Evolutionary conservation across 768 basidiomycete species (phyloP).

Genomic region (Podaxis sp.): DNA sequence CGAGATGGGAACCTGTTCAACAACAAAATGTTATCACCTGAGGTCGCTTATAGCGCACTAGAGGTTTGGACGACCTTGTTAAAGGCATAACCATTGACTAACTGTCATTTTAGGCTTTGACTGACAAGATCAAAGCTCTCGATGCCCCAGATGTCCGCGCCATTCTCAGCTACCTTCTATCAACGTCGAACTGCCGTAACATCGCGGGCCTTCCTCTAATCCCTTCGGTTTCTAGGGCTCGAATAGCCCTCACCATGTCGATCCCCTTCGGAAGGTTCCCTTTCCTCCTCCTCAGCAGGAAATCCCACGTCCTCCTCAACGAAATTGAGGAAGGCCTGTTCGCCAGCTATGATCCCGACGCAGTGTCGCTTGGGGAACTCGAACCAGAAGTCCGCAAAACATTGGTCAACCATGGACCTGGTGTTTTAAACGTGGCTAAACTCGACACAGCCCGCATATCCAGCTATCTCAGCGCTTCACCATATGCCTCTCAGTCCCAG

Average conservation of each 20-base stretch:
- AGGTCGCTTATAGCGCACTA: conserved; percentile 28
- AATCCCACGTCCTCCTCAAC: conserved; percentile 28
- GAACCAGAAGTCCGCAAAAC: conserved; percentile 22
- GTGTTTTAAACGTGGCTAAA: conserved; percentile 30
- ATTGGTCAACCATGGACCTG: conserved; percentile 24
- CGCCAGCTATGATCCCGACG: conserved; percentile 27
- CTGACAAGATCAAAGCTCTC: not conserved
- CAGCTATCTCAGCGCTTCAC: conserved; percentile 25
- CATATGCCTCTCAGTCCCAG: not conserved
- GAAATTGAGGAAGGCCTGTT: conserved; percentile 27
- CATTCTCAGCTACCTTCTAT: conserved; percentile 36
- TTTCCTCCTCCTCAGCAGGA: conserved; percentile 18
- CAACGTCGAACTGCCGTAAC: conserved; percentile 28
- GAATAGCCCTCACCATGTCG: too few relatives aligned
- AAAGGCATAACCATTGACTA: too few relatives aligned
- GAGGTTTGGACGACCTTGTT: conserved; percentile 25
- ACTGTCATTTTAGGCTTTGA: not conserved
- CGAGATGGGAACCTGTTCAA: conserved; percentile 11
- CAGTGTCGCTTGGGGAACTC: conserved; percentile 31
- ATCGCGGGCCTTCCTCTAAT: conserved; percentile 39
- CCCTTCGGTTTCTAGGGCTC: conserved; percentile 23
- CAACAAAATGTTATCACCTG: conserved; percentile 24
- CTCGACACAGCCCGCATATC: conserved; percentile 28
- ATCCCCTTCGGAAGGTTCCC: conserved; percentile 3
- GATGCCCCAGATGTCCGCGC: conserved; percentile 4